These are phyloP conservation scores for Raphanus sativus DNA, from an alignment of 345 rosid species.

Conservation along the genomic window DNA sequence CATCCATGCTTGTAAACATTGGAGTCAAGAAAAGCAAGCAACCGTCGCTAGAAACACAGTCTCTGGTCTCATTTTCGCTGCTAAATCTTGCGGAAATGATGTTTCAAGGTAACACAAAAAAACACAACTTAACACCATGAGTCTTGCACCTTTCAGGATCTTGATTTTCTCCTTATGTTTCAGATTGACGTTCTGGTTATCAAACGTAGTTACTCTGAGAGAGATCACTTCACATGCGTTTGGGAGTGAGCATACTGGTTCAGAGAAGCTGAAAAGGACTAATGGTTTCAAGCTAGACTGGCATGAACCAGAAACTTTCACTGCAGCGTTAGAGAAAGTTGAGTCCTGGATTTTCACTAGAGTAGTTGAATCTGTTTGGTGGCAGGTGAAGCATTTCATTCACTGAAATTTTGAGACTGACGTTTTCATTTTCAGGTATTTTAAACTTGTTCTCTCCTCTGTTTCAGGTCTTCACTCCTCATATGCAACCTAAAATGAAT, in stretches of 20 bases:
- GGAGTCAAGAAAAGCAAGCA: conserved; percentile 66
- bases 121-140: not conserved
- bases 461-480: conserved; percentile 79
- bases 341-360: conserved; percentile 93
- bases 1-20: conserved; percentile 78
- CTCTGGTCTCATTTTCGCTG: conserved; percentile 79
- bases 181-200: conserved; percentile 94
- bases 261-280: conserved; percentile 8
- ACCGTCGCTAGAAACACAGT: conserved; percentile 68
- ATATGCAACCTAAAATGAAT: conserved; percentile 62
- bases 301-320: conserved; percentile 84
- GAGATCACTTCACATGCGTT: conserved; percentile 71
- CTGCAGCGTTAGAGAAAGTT: conserved; percentile 63
- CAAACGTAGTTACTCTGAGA: conserved; percentile 73
- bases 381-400: conserved; percentile 63
- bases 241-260: conserved; percentile 34
- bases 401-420: not conserved
- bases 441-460: not conserved
- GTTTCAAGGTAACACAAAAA: conserved; percentile 65
- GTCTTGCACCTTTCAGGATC: not conserved
- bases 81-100: conserved; percentile 88
- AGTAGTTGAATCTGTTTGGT: conserved; percentile 90
- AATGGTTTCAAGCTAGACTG: conserved; percentile 52
- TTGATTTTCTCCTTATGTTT: conserved; percentile 20
- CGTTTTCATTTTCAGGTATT: not conserved